Percentiles rank a stretch among this genome's conserved stretches.
phyloP scores from a whole-genome alignment of 2,329 filamentous ascomycete species.

The Trichoderma brevicompactum region DNA sequence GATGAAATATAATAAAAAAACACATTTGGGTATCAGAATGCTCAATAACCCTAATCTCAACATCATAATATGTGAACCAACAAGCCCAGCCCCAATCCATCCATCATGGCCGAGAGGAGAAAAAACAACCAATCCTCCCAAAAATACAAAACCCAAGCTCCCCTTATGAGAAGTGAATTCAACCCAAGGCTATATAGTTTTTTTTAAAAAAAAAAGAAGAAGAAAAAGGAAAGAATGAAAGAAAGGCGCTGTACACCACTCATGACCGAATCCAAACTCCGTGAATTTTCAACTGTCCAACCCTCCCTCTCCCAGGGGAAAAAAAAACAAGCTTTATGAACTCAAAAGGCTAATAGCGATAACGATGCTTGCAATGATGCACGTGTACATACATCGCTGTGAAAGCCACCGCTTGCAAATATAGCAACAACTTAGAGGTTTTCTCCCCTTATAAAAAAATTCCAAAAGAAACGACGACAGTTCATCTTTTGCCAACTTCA shows the following conservation, averaged over 20 bases:
- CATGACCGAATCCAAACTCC: conserved; percentile 22
- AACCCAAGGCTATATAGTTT: not conserved
- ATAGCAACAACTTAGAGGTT: not conserved
- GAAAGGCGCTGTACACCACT: conserved; percentile 15
- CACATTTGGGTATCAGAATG: conserved; percentile 42
- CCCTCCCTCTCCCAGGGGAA: not conserved
- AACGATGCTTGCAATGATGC: not conserved
- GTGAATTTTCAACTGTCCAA: not conserved
- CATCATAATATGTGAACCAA: conserved; percentile 29
- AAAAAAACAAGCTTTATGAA: not conserved
- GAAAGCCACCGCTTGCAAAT: not conserved
- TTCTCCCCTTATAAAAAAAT: not conserved
- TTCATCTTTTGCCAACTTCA: not conserved
- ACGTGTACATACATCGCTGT: conserved; percentile 1
- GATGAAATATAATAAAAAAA: conserved; percentile 27
- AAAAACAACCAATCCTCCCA: not conserved
- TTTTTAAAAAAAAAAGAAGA: not conserved
- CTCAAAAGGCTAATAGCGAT: not conserved
- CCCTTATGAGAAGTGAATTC: conserved; percentile 1
- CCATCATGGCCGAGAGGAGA: not conserved
- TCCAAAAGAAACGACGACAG: not conserved
- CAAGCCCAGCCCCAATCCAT: not conserved
- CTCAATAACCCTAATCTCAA: conserved; percentile 38
- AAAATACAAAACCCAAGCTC: not conserved
- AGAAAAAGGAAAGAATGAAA: not conserved